Evolutionary conservation across 2,329 filamentous ascomycete genomes (phyloP), one percentile per base, ranked within the genome.

Genomic region (Myriosclerotinia curreyana): DNA sequence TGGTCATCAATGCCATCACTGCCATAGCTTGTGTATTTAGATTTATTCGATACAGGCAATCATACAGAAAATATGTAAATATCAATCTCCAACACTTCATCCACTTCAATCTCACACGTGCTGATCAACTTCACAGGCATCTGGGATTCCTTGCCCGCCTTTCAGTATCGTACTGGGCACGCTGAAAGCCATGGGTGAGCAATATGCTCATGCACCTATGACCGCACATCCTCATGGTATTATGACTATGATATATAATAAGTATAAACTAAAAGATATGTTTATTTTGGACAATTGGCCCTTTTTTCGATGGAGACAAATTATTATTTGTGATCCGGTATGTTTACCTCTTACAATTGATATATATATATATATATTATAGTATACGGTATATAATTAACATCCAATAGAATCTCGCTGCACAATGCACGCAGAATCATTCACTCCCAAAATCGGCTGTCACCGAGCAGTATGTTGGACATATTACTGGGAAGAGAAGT

Each of bases 401-500:
- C n/a, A 28, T 60, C 5, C 31, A 3, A 22, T 51, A 64, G 61
- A 49, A 42, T 17, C 20, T 64, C 25, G 61, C 61, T 15, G 53
- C 61, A 34, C 61, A 64, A 50, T 59, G 61, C 53, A 64, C 61
- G 38, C 61, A 64, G 17, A 59, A 9, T 3, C 46, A 64, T 28
- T 64, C 61, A 44, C 52, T 64, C 1, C 53, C 61, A 3, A 64
- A 64, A n/a, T 50, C 40, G 14, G 8, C 15, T 5, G 14, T 40
- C 3, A 12, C 38, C 9, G 34, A 34, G 4, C 34, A 59, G 20
- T 51, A 50, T 36, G 36, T 64, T 28, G 53, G 44, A 14, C 61
- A 64, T n/a, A 64, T 64, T n/a, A 50, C 61, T 22, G 68, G 68
- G 4, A 61, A 59, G 15, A 66, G 31, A 15, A 62, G 65, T 12